Conservation (phyloP, 495 filamentous ascomycete genomes). For the Penicillium psychrofluorescens region DNA sequence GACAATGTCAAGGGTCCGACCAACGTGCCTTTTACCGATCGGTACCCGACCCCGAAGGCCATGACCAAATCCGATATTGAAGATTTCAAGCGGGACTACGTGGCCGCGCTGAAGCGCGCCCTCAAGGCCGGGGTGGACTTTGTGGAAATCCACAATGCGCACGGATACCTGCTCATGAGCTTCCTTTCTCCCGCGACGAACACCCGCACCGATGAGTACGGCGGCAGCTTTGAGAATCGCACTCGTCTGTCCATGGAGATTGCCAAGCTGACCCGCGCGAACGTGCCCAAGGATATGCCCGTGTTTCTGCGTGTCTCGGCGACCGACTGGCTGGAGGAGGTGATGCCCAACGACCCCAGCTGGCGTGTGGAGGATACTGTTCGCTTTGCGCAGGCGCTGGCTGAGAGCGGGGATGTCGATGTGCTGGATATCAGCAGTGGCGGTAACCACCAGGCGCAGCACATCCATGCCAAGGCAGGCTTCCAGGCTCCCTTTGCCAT, state of each 20-base stretch:
- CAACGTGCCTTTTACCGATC: slow-evolving; percentile 43
- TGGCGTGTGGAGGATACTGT: slow-evolving; percentile 53
- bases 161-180: slow-evolving; percentile 57
- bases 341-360: slow-evolving; percentile 31
- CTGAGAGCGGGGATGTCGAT: slow-evolving; percentile 47
- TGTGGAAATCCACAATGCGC: slow-evolving; percentile 50
- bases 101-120: slow-evolving; percentile 45
- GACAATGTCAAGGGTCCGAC: slow-evolving; percentile 47
- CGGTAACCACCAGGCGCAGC: slow-evolving; percentile 49
- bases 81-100: slow-evolving; percentile 48
- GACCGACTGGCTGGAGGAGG: slow-evolving; percentile 53
- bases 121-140: slow-evolving; percentile 51
- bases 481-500: slow-evolving; percentile 60
- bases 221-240: slow-evolving; percentile 56
- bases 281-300: slow-evolving; percentile 55
- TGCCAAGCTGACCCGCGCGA: slow-evolving; percentile 41
- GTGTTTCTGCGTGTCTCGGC: slow-evolving; percentile 55
- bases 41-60: slow-evolving; percentile 41
- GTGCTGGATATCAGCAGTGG: slow-evolving; percentile 58
- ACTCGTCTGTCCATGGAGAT: slow-evolving; percentile 51
- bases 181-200: slow-evolving; percentile 60
- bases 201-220: slow-evolving; percentile 53
- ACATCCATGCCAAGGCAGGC: slow-evolving; percentile 45
- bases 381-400: slow-evolving; percentile 44
- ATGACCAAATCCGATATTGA: slow-evolving; percentile 51